Percentiles rank a stretch among this genome's conserved stretches.
Evolutionary conservation across 192 early-diverging fungal species (phyloP).

Genomic region (Tieghemiomyces parasiticus): DNA sequence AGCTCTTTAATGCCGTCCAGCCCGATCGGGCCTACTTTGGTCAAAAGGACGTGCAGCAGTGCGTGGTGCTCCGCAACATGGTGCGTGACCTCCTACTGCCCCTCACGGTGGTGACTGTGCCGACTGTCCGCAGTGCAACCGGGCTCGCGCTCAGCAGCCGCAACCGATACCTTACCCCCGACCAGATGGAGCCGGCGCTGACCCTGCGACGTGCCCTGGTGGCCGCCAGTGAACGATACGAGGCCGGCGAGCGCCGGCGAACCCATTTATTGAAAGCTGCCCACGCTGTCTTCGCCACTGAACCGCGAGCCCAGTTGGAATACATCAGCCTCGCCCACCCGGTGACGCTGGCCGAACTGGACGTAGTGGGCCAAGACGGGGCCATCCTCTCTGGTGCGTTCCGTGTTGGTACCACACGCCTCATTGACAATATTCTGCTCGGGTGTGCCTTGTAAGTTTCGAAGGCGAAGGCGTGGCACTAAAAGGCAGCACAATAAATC

Average conservation of each 20-base stretch:
- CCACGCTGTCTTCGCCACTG: conserved; percentile 20
- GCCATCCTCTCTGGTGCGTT: conserved; percentile 78
- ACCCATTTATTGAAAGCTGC: conserved; percentile 31
- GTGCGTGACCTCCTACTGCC: conserved; percentile 78
- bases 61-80: conserved; percentile 58
- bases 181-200: conserved; percentile 51
- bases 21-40: conserved; percentile 82
- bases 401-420: conserved; percentile 68
- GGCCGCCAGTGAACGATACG: conserved; percentile 33
- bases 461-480: too few relatives aligned
- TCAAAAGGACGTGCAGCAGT: conserved; percentile 97
- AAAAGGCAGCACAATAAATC: too few relatives aligned
- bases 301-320: conserved; percentile 48
- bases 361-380: conserved; percentile 30
- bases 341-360: conserved; percentile 42
- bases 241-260: conserved; percentile 18
- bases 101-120: conserved; percentile 47
- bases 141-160: conserved; percentile 83
- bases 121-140: conserved; percentile 50
- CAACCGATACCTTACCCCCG: conserved; percentile 66
- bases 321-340: conserved; percentile 74
- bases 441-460: conserved; percentile 23
- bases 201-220: conserved; percentile 57
- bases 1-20: conserved; percentile 80
- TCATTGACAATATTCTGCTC: conserved; percentile 88